Conservation (phyloP, 495 filamentous ascomycete species). For the Ramalina intermedia region DNA sequence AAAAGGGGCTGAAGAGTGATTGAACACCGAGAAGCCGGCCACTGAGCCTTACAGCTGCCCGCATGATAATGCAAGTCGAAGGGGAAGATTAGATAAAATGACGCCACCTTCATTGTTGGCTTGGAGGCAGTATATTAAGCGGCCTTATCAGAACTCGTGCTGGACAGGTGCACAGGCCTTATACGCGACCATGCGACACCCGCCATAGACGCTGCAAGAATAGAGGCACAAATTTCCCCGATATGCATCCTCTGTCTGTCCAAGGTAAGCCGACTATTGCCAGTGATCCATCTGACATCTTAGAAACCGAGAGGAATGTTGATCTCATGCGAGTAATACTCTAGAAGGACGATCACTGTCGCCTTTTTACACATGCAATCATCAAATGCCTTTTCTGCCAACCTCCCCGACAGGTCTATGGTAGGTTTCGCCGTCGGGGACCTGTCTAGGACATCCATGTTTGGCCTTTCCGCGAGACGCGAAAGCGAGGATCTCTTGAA, state of each 20-base stretch:
- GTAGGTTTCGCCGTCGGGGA: too few relatives aligned
- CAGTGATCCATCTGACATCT: neutral
- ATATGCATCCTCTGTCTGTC: neutral
- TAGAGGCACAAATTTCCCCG: constrained; percentile 8
- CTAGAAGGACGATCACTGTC: neutral
- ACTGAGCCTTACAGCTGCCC: too few relatives aligned
- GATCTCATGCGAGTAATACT: neutral
- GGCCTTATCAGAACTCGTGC: constrained; percentile 1
- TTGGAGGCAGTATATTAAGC: neutral
- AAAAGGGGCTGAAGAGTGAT: too few relatives aligned
- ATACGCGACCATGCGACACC: constrained; percentile 14
- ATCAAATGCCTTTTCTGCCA: too few relatives aligned
- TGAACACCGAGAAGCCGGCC: too few relatives aligned
- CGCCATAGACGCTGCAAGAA: constrained; percentile 16
- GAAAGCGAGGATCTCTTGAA: neutral
- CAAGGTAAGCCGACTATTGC: neutral
- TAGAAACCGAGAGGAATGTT: neutral
- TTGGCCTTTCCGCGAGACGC: neutral
- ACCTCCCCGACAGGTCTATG: too few relatives aligned
- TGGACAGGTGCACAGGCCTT: neutral
- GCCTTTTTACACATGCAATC: neutral
- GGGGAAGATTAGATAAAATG: too few relatives aligned
- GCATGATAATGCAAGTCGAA: too few relatives aligned
- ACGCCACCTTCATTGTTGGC: too few relatives aligned
- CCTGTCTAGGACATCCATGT: neutral